Evolutionary conservation across 2,329 filamentous ascomycete genomes (phyloP), one percentile per base, ranked within the genome.

Genomic region (Aspergillaceae sp.): DNA sequence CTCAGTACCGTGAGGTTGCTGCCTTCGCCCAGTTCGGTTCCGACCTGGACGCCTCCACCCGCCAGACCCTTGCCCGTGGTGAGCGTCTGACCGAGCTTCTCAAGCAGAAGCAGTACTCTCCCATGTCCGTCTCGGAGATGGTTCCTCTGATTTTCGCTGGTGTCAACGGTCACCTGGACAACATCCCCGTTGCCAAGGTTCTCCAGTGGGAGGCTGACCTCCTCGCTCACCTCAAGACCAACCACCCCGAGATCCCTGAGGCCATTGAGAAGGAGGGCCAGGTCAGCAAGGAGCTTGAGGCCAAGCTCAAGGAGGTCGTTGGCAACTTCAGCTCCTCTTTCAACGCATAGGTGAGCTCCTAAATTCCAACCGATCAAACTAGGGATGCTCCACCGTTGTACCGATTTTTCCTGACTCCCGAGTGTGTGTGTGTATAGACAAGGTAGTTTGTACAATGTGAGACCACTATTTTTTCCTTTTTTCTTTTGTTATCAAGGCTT

Each of bases 21-120:
- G 92, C 92, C 63, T 98, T 98, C 77, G 91, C 92, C 64, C 92
- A 98, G 78, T 98, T 98, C 83, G 92, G 92, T 85, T 98, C 92
- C 69, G 92, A 98, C 81, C 80, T 98, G 62, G 92, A 98, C 78
- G 92, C 92, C 63, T 83, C 92, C 61, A 98, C 92, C 74, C 97
- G 96, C 85, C 92, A 97, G 80, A 97, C 91, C 54, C 84, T 98
- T 60, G 84, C 70, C 79, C 90, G 92, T 85, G 92, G 92, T 87
- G 91, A 97, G 80, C 90, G 92, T 80, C 84, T 89, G 69, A 96
- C 91, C 62, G 91, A 97, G 83, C 87, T 96, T 59, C 86, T 96
- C 67, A 97, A 97, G 86, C 92, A 98, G 82, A 96, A 95, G 83
- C 92, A 98, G 78, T 98, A 97, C 82, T 84, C 81, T 41, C 92